phyloP scores from a whole-genome alignment of 805 yeast species.

The Metschnikowia lochheadii region DNA sequence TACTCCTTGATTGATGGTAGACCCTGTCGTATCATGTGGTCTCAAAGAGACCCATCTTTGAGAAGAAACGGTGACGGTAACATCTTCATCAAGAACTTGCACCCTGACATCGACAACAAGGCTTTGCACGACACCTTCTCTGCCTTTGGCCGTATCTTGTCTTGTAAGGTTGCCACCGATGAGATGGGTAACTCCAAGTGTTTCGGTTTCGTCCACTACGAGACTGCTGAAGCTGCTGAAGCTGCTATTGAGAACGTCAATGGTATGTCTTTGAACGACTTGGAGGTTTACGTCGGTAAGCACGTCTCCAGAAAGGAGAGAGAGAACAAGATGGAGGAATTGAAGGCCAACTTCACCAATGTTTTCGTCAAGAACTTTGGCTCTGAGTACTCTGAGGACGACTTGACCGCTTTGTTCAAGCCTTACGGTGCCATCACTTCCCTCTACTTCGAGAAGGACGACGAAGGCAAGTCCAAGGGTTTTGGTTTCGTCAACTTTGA shows the following conservation, averaged over 20 bases:
- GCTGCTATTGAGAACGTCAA: conserved; percentile 96
- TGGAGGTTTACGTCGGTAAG: conserved; percentile 92
- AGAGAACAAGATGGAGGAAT: conserved; percentile 84
- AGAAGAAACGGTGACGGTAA: conserved; percentile 96
- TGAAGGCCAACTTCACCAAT: conserved; percentile 92
- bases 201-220: conserved; percentile 97
- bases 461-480: conserved; percentile 87
- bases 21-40: conserved; percentile 99
- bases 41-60: conserved; percentile 95
- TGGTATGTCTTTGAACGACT: conserved; percentile 97
- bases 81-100: conserved; percentile 96
- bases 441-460: conserved; percentile 71
- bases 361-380: conserved; percentile 90
- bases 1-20: conserved; percentile 90
- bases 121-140: conserved; percentile 97
- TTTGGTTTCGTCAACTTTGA: conserved; percentile 94
- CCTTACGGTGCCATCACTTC: conserved; percentile 81
- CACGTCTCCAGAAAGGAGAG: conserved; percentile 92
- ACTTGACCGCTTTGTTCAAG: conserved; percentile 67
- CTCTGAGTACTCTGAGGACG: conserved; percentile 62
- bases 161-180: conserved; percentile 96
- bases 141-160: conserved; percentile 91
- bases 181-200: conserved; percentile 89
- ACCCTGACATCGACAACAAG: conserved; percentile 97
- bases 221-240: conserved; percentile 84